Conservation (phyloP, 768 basidiomycete species). For the Lactifluus echinatus region DNA sequence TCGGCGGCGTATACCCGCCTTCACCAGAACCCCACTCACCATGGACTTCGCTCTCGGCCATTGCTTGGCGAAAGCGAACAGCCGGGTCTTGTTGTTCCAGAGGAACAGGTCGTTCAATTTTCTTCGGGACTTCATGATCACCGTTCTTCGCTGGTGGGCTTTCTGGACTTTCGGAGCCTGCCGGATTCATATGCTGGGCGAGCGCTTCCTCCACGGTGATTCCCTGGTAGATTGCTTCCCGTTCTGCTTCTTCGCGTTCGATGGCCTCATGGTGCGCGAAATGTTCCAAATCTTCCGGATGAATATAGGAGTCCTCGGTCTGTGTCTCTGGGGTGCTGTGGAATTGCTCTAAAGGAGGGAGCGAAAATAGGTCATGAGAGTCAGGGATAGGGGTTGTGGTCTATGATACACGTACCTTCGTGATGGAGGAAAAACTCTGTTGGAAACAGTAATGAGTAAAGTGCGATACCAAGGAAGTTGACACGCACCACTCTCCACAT, state of each 20-base stretch:
- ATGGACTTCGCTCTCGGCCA: slow-evolving; percentile 41
- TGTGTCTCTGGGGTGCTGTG: slow-evolving; percentile 97
- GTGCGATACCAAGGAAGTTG: not conserved
- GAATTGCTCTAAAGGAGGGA: slow-evolving; percentile 61
- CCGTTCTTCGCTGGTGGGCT: not conserved
- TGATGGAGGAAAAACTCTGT: slow-evolving; percentile 94
- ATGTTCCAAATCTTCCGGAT: slow-evolving; percentile 90
- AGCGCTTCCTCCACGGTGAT: slow-evolving; percentile 67
- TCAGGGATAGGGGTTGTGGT: not conserved
- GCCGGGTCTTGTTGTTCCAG: slow-evolving; percentile 64
- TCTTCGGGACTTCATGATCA: slow-evolving; percentile 29
- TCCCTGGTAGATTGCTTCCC: slow-evolving; percentile 79
- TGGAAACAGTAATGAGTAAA: slow-evolving; percentile 1
- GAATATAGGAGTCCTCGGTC: slow-evolving; percentile 88
- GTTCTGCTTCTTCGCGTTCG: slow-evolving; percentile 74
- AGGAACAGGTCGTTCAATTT: slow-evolving; percentile 41
- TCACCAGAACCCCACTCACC: slow-evolving; percentile 68
- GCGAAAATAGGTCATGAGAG: slow-evolving; percentile 1
- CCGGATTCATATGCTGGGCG: slow-evolving; percentile 33
- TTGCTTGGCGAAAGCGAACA: slow-evolving; percentile 49
- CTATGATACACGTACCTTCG: slow-evolving; percentile 54
- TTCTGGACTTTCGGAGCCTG: slow-evolving; percentile 1
- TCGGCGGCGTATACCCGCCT: slow-evolving; percentile 65
- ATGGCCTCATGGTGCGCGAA: slow-evolving; percentile 84
- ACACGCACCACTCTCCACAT: slow-evolving; percentile 74